phyloP scores from a whole-genome alignment of 306 rosid genomes.

The Glycine tomentella region DNA sequence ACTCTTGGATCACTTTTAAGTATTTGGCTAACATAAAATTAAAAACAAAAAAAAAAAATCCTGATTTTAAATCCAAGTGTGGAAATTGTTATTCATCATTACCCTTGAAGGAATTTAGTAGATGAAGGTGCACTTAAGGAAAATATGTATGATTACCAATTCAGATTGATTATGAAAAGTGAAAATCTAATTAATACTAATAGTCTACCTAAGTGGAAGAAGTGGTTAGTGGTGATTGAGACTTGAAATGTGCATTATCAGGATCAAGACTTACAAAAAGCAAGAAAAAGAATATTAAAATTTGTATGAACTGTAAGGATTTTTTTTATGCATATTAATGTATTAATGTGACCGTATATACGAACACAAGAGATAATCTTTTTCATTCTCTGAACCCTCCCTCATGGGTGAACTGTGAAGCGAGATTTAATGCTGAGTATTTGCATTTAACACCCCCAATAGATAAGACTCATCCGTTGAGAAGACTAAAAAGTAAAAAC shows the following conservation, averaged over 20 bases:
- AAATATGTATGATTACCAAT: neutral
- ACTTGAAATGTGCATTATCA: no score
- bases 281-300: neutral
- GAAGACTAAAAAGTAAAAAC: no score
- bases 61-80: neutral
- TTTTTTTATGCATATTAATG: neutral
- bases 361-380: no score
- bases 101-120: neutral
- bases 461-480: neutral
- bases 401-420: neutral
- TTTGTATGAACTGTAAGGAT: neutral
- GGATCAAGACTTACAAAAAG: no score
- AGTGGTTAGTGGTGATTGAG: no score
- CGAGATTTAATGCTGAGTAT: conserved; percentile 4
- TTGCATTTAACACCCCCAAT: neutral
- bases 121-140: neutral
- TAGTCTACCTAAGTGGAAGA: no score
- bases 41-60: neutral
- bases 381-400: no score
- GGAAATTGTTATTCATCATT: neutral
- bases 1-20: neutral
- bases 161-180: neutral
- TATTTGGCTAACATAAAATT: neutral
- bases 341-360: neutral
- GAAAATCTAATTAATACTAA: no score